Conservation (phyloP, 2,329 filamentous ascomycete genomes). For the Fusarium proliferatum region DNA sequence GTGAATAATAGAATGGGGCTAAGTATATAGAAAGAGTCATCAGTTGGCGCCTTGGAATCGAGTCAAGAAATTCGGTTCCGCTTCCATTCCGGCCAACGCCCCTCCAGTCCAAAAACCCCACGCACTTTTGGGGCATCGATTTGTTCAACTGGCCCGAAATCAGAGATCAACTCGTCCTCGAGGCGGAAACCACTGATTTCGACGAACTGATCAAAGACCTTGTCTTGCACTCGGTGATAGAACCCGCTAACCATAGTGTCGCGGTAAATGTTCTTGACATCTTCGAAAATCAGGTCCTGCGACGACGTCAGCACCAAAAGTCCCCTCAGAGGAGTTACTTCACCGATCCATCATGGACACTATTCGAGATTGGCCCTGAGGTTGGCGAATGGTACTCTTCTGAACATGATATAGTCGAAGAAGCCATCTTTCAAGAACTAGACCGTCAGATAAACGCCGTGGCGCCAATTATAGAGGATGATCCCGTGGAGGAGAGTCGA, state of each 20-base stretch:
- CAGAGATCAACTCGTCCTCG: background rate
- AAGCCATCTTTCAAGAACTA: background rate
- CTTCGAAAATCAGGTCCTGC: background rate
- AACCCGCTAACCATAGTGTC: background rate
- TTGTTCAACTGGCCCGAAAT: background rate
- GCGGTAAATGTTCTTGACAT: background rate
- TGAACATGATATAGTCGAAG: background rate
- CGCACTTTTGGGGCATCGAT: background rate
- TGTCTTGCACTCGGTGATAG: background rate
- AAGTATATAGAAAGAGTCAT: background rate
- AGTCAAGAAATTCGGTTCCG: background rate
- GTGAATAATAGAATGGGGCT: background rate
- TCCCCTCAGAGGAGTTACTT: background rate
- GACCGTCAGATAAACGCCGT: background rate
- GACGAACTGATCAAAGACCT: background rate
- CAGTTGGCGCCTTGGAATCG: background rate
- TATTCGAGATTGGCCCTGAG: background rate
- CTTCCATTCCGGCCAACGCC: background rate
- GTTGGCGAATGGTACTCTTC: background rate
- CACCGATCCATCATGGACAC: background rate
- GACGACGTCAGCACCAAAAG: background rate
- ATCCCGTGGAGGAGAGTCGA: background rate
- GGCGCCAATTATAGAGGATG: background rate
- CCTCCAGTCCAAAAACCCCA: background rate
- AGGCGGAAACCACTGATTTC: background rate